Evolutionary conservation across 2,329 filamentous ascomycete species (phyloP).

Genomic region (Microdochium trichocladiopsis): DNA sequence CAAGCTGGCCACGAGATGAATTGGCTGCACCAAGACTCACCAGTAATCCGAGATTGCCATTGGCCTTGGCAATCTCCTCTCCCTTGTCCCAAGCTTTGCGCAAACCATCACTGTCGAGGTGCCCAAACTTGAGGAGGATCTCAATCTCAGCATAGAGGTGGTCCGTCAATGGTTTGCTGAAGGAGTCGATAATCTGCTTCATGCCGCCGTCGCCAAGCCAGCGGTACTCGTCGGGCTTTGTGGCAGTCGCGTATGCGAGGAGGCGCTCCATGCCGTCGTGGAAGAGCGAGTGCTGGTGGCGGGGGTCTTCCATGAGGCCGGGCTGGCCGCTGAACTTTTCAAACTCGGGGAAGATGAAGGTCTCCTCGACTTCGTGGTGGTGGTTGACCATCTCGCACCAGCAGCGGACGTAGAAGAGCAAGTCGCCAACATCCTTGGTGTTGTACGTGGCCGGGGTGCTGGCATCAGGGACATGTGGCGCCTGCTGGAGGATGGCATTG

Average conservation of each 20-base stretch:
- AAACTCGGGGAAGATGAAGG: slow-evolving; percentile 23
- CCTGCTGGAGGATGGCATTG: slow-evolving; percentile 24
- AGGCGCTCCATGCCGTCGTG: slow-evolving; percentile 18
- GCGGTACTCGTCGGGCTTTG: slow-evolving; percentile 12
- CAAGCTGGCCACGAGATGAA: neutral
- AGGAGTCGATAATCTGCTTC: slow-evolving; percentile 15
- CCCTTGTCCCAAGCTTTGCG: slow-evolving; percentile 8
- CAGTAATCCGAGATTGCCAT: slow-evolving; percentile 7
- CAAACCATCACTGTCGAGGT: slow-evolving; percentile 11
- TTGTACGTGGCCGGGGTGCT: slow-evolving; percentile 3
- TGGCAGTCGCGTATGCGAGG: slow-evolving; percentile 15
- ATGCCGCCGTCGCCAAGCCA: slow-evolving; percentile 13
- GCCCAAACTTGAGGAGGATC: slow-evolving; percentile 11
- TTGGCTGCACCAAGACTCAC: slow-evolving; percentile 2
- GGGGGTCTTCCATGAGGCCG: slow-evolving; percentile 21
- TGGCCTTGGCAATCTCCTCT: slow-evolving; percentile 8
- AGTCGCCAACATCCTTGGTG: slow-evolving; percentile 13
- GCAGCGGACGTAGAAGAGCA: slow-evolving; percentile 19
- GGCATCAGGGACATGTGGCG: slow-evolving; percentile 10
- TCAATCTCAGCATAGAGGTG: slow-evolving; percentile 21
- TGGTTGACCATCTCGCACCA: slow-evolving; percentile 26
- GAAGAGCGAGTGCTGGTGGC: slow-evolving; percentile 24
- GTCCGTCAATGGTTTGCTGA: slow-evolving; percentile 11
- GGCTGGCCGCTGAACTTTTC: slow-evolving; percentile 18
- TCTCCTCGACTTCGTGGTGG: slow-evolving; percentile 26